A percentile compares a stretch with the other conserved stretches of the same genome.
These are phyloP conservation scores for Lipomyces anomalus DNA, from an alignment of 805 yeast genomes.

Conservation along the genomic window DNA sequence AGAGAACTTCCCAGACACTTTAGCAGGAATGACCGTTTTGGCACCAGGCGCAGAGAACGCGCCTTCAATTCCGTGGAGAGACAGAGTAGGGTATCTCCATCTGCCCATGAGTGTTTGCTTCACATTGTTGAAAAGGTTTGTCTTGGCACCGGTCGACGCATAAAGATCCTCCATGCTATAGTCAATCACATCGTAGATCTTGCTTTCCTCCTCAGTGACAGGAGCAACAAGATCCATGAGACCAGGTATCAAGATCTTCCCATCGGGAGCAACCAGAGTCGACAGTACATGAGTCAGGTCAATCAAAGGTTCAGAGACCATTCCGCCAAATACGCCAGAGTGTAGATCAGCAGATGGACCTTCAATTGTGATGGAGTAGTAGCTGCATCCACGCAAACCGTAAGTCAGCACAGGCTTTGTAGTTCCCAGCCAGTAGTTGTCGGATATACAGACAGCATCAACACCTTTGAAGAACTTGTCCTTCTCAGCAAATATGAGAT, in stretches of 20 bases:
- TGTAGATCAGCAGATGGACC: conserved; percentile 98
- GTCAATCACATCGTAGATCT: conserved; percentile 78
- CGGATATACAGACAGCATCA: conserved; percentile 92
- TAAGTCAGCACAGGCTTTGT: conserved; percentile 94
- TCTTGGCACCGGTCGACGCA: conserved; percentile 81
- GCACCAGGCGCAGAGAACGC: conserved; percentile 95
- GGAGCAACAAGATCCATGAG: conserved; percentile 93
- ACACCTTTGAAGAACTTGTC: conserved; percentile 74
- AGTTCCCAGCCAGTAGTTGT: conserved; percentile 98
- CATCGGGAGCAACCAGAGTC: conserved; percentile 70
- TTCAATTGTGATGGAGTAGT: conserved; percentile 71
- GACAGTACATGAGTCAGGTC: conserved; percentile 78
- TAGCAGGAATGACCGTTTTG: conserved; percentile 95
- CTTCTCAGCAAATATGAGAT: conserved; percentile 74
- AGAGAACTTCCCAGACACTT: conserved; percentile 89
- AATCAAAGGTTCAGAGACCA: conserved; percentile 94
- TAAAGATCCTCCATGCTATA: conserved; percentile 79
- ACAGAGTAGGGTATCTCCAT: conserved; percentile 97
- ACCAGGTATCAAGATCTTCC: conserved; percentile 83
- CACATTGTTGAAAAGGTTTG: conserved; percentile 70
- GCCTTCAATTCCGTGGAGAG: conserved; percentile 96
- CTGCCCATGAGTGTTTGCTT: conserved; percentile 91
- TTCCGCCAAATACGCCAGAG: conserved; percentile 96
- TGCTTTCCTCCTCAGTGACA: conserved; percentile 70
- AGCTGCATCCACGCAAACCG: conserved; percentile 94